Evolutionary conservation across 176 grass and related monocot species (phyloP).

Genomic region (Ampelocalamus luodianensis): DNA sequence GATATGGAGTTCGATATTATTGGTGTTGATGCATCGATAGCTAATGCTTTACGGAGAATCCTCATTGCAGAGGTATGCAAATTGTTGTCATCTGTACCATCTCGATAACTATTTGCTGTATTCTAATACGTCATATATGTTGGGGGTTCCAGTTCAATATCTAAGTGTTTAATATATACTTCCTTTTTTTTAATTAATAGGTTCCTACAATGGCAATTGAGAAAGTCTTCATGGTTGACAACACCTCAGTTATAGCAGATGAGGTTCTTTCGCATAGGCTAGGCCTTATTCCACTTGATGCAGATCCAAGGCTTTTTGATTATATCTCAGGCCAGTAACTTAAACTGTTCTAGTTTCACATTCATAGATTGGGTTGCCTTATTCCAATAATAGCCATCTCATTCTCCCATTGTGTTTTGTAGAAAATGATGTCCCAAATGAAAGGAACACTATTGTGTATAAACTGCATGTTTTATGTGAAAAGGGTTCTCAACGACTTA

Average conservation of each 20-base stretch:
- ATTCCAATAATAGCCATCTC: constrained; percentile 25
- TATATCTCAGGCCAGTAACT: constrained; percentile 67
- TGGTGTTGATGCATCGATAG: constrained; percentile 84
- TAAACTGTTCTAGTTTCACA: constrained; percentile 28
- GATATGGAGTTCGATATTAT: constrained; percentile 99
- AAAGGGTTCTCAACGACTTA: constrained; percentile 61
- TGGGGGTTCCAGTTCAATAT: constrained; percentile 18
- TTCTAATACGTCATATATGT: constrained; percentile 12
- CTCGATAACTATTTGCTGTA: background rate
- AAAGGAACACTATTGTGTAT: constrained; percentile 92
- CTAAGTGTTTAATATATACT: background rate
- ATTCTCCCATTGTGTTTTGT: constrained; percentile 36
- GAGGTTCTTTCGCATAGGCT: constrained; percentile 89
- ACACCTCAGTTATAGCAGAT: constrained; percentile 89
- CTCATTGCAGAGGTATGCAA: constrained; percentile 82
- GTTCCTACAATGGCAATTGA: constrained; percentile 96
- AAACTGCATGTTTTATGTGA: constrained; percentile 76
- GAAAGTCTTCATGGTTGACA: constrained; percentile 86
- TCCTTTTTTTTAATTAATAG: constrained; percentile 40
- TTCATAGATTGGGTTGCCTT: constrained; percentile 11
- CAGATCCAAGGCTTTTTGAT: constrained; percentile 87
- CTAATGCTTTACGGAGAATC: constrained; percentile 87
- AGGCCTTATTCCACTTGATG: constrained; percentile 88
- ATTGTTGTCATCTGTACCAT: constrained; percentile 13
- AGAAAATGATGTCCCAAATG: constrained; percentile 89